Base-by-base conservation (phyloP, 2,329 filamentous ascomycete species). In the Colletotrichum spaethianum region DNA sequence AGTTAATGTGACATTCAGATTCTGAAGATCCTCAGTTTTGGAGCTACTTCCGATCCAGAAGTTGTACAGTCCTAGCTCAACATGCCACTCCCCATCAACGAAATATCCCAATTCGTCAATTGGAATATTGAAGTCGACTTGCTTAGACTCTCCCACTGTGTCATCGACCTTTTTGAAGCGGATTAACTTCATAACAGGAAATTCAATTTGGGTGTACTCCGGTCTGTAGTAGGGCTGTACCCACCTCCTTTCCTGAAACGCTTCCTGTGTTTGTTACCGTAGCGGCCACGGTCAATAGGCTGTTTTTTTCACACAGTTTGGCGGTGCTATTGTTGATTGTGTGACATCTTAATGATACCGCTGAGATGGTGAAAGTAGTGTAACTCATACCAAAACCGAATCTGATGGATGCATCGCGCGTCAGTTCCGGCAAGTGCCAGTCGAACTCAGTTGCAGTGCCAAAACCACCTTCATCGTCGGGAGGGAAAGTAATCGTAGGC, bases 331-430 rank as follows among this genome's bases (percentile, higher is more conserved):
- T 70, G 16, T 16, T 40, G 16, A 14, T 3, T 18, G 53, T 12
- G n/a, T 33, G 14, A 4, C 61, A 65, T 44, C 16, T 12, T 5
- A 70, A 1, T 26, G 61, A 65, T 1, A 36, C 18, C 3, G 61
- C 50, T 26, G 87, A 87, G 57, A 92, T 83, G 36, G 85, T 80
- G 80, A 92, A 93, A 0, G 84, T 85, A 11, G 91, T 92, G 80
- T 93, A 93, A 53, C 88, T 91, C 36, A 93, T 84, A 1, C 92
- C 91, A 74, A 86, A 92, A 2, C 91, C 92, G 76, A 93, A 93
- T 56, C 79, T 78, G n/a, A 88, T 86, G 11, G 85, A 81, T 0
- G 83, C 76, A 78, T 85, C 86, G 40, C 87, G 81, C 77, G 76
- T 75, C 33, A 79, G 44, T 14, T 77, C 72, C 9, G 79, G 79